Conservation (phyloP, 257 asterid genomes). For the Solanum etuberosum region DNA sequence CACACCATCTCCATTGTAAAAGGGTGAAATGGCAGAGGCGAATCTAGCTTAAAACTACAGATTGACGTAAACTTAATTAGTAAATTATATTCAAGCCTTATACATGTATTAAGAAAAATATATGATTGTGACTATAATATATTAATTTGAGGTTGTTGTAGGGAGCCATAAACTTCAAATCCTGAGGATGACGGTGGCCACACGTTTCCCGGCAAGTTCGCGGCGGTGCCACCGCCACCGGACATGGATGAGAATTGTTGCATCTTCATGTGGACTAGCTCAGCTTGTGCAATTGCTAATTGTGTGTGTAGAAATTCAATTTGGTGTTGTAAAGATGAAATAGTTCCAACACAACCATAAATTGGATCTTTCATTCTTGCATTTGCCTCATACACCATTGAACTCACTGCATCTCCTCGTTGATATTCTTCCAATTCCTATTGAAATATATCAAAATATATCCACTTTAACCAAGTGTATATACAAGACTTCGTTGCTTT, state of each 20-base stretch:
- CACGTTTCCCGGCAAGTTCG: conserved; percentile 25
- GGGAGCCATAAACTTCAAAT: neutral
- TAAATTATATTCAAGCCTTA: neutral
- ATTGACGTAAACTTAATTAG: neutral
- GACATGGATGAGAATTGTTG: conserved; percentile 38
- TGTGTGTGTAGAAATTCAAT: conserved; percentile 37
- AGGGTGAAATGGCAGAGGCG: conserved; percentile 17
- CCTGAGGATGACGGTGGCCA: conserved; percentile 18
- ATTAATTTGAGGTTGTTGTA: neutral
- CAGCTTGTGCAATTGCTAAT: conserved; percentile 44
- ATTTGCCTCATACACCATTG: conserved; percentile 66
- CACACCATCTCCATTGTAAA: conserved; percentile 42
- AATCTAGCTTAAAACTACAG: neutral
- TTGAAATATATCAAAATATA: neutral
- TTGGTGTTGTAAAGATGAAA: conserved; percentile 52
- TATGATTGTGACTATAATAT: neutral
- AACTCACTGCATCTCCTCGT: conserved; percentile 51
- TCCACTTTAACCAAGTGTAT: neutral
- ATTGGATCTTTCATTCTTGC: conserved; percentile 54
- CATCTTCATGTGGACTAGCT: conserved; percentile 57
- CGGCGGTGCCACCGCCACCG: neutral
- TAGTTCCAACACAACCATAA: conserved; percentile 55
- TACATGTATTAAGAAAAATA: neutral
- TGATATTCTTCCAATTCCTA: conserved; percentile 48
- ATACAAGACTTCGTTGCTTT: neutral